phyloP scores from a whole-genome alignment of 352 stramenopile genomes.

The Phytophthora melonis region DNA sequence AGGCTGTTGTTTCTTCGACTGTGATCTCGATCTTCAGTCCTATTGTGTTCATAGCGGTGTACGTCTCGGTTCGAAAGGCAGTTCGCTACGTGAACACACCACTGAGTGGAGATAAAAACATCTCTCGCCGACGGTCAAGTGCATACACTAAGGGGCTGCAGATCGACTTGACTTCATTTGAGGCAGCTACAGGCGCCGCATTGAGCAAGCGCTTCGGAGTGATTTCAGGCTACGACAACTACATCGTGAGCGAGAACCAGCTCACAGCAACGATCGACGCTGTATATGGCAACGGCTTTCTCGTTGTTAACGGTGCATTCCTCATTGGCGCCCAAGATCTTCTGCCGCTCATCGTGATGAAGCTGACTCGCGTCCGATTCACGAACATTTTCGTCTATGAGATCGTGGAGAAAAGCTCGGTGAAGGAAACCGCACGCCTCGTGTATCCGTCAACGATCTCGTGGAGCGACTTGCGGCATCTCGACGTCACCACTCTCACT shows the following conservation, averaged over 20 bases:
- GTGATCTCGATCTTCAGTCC: slow-evolving; percentile 28
- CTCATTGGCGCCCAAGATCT: slow-evolving; percentile 42
- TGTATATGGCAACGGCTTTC: slow-evolving; percentile 44
- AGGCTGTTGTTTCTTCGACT: slow-evolving; percentile 7
- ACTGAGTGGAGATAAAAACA: neutral
- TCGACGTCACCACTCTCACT: slow-evolving; percentile 28
- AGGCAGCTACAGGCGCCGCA: slow-evolving; percentile 27
- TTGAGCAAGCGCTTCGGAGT: slow-evolving; percentile 32
- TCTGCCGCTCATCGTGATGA: slow-evolving; percentile 42
- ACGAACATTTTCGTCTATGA: slow-evolving; percentile 14
- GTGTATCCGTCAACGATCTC: slow-evolving; percentile 38
- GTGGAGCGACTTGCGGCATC: slow-evolving; percentile 28
- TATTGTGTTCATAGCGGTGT: slow-evolving; percentile 19
- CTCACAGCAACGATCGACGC: slow-evolving; percentile 39
- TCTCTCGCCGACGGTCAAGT: neutral
- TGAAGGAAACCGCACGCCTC: slow-evolving; percentile 7
- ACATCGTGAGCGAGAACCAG: slow-evolving; percentile 22
- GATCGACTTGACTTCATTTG: slow-evolving; percentile 23
- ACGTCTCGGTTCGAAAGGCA: slow-evolving; percentile 24
- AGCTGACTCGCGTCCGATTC: slow-evolving; percentile 37
- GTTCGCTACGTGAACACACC: neutral
- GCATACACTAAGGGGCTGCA: slow-evolving; percentile 11
- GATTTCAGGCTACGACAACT: slow-evolving; percentile 32
- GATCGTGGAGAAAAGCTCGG: neutral
- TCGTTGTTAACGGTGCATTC: slow-evolving; percentile 44